Conservation (phyloP, 179 eudicot genomes). For the Camellia oleifera region DNA sequence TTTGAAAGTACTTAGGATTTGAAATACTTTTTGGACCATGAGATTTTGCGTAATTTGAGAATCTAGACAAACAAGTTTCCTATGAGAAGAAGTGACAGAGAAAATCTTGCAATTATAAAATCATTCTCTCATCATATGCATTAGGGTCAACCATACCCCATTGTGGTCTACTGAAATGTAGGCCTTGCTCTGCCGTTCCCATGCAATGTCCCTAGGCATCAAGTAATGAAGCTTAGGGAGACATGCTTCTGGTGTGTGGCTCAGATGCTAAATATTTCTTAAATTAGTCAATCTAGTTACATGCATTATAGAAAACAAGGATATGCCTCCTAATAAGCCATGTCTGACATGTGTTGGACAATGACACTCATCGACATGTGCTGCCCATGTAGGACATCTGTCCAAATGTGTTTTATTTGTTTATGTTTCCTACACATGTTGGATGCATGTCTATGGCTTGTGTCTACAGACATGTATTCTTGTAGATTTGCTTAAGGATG, state of each 20-base stretch:
- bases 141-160: neutral
- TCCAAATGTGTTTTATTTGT: neutral
- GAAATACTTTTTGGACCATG: neutral
- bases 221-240: neutral
- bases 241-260: neutral
- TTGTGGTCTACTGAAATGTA: neutral
- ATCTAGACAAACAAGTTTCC: neutral
- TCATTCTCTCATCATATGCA: neutral
- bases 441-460: no score
- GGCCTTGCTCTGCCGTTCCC: neutral
- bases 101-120: neutral
- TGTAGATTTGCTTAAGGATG: neutral
- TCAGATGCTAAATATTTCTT: neutral
- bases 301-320: neutral
- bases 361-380: neutral
- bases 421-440: neutral
- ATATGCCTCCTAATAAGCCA: neutral
- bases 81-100: neutral
- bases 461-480: neutral
- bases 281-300: neutral
- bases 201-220: neutral
- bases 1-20: neutral
- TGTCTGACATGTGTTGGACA: neutral
- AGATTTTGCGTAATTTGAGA: neutral
- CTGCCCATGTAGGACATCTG: neutral